phyloP scores from a whole-genome alignment of 306 rosid genomes.

The Dryas octopetala region DNA sequence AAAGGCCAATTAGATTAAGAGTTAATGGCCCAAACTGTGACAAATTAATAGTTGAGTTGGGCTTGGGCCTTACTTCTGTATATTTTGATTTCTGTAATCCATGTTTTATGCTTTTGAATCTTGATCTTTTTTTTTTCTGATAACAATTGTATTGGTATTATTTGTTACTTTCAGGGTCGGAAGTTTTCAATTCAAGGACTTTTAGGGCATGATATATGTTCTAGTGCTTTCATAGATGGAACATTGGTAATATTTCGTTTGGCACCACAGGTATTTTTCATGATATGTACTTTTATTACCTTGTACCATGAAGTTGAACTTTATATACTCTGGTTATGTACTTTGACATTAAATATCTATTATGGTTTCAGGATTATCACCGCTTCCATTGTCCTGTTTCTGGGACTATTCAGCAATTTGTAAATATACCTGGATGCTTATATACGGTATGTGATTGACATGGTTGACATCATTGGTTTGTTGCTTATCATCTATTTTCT shows the following conservation, averaged over 20 bases:
- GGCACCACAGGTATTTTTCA: slow-evolving; percentile 86
- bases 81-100: neutral
- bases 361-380: slow-evolving; percentile 84
- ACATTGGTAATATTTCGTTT: slow-evolving; percentile 87
- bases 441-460: slow-evolving; percentile 65
- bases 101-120: neutral
- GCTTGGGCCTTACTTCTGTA: neutral
- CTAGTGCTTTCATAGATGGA: slow-evolving; percentile 71
- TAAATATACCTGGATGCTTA: slow-evolving; percentile 82
- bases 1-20: neutral
- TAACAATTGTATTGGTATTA: slow-evolving; percentile 6
- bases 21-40: neutral
- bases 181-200: slow-evolving; percentile 94
- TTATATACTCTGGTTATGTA: slow-evolving; percentile 11
- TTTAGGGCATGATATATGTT: slow-evolving; percentile 64
- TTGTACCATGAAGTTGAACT: slow-evolving; percentile 15
- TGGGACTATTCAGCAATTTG: slow-evolving; percentile 68
- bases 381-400: slow-evolving; percentile 90
- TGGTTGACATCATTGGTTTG: slow-evolving; percentile 4
- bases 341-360: slow-evolving; percentile 12
- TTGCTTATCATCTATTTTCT: neutral
- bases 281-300: slow-evolving; percentile 3
- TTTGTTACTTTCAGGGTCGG: slow-evolving; percentile 58
- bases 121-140: neutral
- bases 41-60: neutral